phyloP scores from a whole-genome alignment of 192 early-diverging fungal genomes.

The Coemansia sp. region DNA sequence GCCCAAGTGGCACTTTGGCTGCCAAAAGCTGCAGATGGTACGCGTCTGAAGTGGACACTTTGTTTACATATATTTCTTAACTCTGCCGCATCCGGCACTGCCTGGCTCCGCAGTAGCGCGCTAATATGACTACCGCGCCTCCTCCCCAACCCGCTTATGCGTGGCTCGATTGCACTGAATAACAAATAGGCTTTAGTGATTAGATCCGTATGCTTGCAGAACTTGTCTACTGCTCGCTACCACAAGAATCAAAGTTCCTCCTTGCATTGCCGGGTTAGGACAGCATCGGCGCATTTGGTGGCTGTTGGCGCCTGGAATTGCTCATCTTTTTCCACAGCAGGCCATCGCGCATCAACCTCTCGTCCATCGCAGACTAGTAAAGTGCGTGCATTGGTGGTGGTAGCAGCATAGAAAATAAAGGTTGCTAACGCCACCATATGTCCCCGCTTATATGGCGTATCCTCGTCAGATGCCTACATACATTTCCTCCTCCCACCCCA shows the following conservation, averaged over 20 bases:
- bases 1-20: too few species aligned
- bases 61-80: background rate
- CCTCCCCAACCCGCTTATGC: background rate
- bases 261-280: background rate
- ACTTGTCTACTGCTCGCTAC: background rate
- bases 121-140: background rate
- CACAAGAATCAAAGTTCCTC: background rate
- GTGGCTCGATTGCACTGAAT: constrained; percentile 10
- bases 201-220: constrained; percentile 1
- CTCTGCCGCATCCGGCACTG: background rate
- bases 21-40: too few species aligned
- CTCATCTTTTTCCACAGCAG: background rate
- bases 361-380: background rate
- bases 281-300: background rate
- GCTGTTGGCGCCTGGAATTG: background rate
- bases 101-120: background rate
- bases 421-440: background rate
- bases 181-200: constrained; percentile 8
- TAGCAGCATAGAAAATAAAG: constrained; percentile 1
- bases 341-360: background rate
- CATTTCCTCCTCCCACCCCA: background rate
- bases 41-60: too few species aligned
- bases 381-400: background rate
- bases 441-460: constrained; percentile 2
- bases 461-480: background rate